phyloP scores from a whole-genome alignment of 108 stramenopile genomes.

The Cyclotella baltica region DNA sequence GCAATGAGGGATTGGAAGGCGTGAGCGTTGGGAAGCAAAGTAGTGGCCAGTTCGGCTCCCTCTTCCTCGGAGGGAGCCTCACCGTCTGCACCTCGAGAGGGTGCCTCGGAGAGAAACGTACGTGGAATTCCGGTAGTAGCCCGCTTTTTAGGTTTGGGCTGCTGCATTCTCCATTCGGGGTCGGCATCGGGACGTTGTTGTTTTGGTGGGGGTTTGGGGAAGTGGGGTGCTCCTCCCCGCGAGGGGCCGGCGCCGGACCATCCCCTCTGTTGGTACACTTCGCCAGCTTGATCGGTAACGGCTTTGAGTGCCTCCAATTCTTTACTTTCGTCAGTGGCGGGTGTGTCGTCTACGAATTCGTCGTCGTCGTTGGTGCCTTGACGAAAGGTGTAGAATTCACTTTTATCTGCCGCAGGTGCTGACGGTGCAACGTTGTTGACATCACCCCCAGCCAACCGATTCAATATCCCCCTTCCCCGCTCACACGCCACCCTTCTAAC shows the following conservation, averaged over 20 bases:
- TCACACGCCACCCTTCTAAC: constrained; percentile 80
- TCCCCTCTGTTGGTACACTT: background rate
- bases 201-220: constrained; percentile 39
- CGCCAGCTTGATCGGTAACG: constrained; percentile 63
- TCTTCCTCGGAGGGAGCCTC: background rate
- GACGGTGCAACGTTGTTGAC: constrained; percentile 11
- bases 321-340: constrained; percentile 58
- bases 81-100: constrained; percentile 27
- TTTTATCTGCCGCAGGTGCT: constrained; percentile 26
- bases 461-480: constrained; percentile 74
- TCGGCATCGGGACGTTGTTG: constrained; percentile 74
- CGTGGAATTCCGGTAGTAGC: constrained; percentile 86
- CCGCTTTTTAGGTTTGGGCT: constrained; percentile 64
- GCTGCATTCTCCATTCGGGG: constrained; percentile 82
- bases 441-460: constrained; percentile 65
- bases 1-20: constrained; percentile 81
- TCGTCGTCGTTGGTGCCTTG: constrained; percentile 71
- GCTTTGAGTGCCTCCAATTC: constrained; percentile 84
- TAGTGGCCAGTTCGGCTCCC: constrained; percentile 3
- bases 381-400: constrained; percentile 85
- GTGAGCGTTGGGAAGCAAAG: constrained; percentile 69
- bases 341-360: constrained; percentile 60
- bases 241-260: constrained; percentile 7
- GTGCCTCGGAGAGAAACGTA: constrained; percentile 73
- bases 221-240: constrained; percentile 18